phyloP scores from a whole-genome alignment of 2,329 filamentous ascomycete genomes.

The Fusarium humuli region DNA sequence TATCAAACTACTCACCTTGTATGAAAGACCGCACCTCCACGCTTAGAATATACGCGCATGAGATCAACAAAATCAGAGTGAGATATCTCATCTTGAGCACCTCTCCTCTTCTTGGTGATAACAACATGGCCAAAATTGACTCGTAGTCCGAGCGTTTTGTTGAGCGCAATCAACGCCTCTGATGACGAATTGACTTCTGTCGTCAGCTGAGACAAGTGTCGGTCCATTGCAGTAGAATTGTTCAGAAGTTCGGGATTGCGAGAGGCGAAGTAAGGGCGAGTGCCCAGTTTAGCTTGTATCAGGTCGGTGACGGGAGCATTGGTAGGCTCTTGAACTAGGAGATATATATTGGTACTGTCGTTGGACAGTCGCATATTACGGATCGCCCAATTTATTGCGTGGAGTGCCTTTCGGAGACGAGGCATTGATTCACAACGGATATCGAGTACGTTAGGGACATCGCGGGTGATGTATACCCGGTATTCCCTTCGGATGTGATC shows the following conservation, averaged over 20 bases:
- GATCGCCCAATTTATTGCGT: constrained; percentile 49
- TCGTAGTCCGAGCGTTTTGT: constrained; percentile 47
- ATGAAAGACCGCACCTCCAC: constrained; percentile 48
- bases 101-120: constrained; percentile 45
- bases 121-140: constrained; percentile 51
- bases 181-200: constrained; percentile 36
- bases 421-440: constrained; percentile 42
- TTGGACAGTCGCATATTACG: constrained; percentile 50
- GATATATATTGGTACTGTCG: constrained; percentile 40
- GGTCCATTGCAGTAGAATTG: constrained; percentile 30
- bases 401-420: constrained; percentile 45
- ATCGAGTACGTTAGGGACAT: constrained; percentile 43
- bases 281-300: constrained; percentile 42
- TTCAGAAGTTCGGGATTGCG: neutral
- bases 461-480: constrained; percentile 49
- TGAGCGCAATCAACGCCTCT: constrained; percentile 43
- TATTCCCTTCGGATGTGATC: constrained; percentile 47
- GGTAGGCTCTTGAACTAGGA: constrained; percentile 47
- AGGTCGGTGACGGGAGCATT: constrained; percentile 15
- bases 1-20: constrained; percentile 41
- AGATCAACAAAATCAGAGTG: constrained; percentile 44
- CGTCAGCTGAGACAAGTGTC: constrained; percentile 36
- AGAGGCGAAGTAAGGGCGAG: constrained; percentile 40
- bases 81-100: constrained; percentile 36
- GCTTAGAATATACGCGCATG: constrained; percentile 45